phyloP scores from a whole-genome alignment of 352 stramenopile species.

The Peronospora destructor region DNA sequence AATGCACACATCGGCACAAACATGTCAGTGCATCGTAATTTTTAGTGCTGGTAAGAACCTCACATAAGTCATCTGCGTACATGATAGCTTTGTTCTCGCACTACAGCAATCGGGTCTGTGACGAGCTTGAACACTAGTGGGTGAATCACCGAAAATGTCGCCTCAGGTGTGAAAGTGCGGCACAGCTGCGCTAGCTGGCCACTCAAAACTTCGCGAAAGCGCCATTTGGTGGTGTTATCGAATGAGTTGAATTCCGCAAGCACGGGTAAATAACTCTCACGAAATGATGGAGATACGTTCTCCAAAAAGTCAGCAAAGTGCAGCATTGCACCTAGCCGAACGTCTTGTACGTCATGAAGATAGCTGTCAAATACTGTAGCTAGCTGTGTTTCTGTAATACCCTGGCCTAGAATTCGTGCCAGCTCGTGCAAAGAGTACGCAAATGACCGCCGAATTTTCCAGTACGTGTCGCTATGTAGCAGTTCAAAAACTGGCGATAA shows the following conservation, averaged over 20 bases:
- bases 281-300: constrained; percentile 57
- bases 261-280: constrained; percentile 75
- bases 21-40: constrained; percentile 3
- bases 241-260: constrained; percentile 59
- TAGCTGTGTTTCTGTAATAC: constrained; percentile 74
- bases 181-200: constrained; percentile 68
- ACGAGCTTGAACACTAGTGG: constrained; percentile 69
- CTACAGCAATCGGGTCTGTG: constrained; percentile 65
- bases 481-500: constrained; percentile 76
- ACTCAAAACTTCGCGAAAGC: constrained; percentile 70
- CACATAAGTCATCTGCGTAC: constrained; percentile 19
- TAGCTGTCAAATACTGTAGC: constrained; percentile 80
- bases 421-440: constrained; percentile 89
- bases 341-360: constrained; percentile 73
- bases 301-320: constrained; percentile 84
- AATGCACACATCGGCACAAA: constrained; percentile 5
- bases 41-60: neutral
- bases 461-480: constrained; percentile 76
- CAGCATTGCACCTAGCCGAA: constrained; percentile 75
- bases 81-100: constrained; percentile 65
- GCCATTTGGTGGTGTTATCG: constrained; percentile 79
- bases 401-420: constrained; percentile 68
- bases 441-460: constrained; percentile 89
- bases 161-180: constrained; percentile 54
- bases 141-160: constrained; percentile 71